Evolutionary conservation across 768 basidiomycete genomes (phyloP).

Genomic region (Boletus reticulatus): DNA sequence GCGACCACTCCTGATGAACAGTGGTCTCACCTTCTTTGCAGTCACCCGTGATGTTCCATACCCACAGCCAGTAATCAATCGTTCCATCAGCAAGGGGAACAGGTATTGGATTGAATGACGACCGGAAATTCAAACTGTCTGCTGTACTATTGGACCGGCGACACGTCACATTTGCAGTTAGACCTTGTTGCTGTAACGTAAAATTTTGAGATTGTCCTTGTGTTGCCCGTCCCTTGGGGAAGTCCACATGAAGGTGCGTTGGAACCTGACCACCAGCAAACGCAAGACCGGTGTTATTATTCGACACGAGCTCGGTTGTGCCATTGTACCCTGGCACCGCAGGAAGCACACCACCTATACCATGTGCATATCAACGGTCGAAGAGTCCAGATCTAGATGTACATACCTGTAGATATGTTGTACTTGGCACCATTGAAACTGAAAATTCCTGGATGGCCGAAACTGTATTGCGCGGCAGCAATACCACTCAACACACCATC

Average conservation of each 20-base stretch:
- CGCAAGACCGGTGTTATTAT: not conserved
- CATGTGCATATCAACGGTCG: not conserved
- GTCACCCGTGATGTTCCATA: not conserved
- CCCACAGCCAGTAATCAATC: slow-evolving; percentile 3
- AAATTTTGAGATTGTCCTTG: not conserved
- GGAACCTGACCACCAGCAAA: slow-evolving; percentile 4
- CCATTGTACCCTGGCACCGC: not conserved
- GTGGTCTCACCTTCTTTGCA: not conserved
- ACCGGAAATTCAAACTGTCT: not conserved
- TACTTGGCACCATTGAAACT: slow-evolving; percentile 20
- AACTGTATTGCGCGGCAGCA: slow-evolving; percentile 7
- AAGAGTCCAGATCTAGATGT: not conserved
- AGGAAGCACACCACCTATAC: slow-evolving; percentile 9
- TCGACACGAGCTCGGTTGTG: not conserved
- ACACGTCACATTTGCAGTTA: slow-evolving; percentile 15
- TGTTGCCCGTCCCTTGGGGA: not conserved
- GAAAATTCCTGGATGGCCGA: slow-evolving; percentile 6
- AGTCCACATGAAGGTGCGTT: not conserved
- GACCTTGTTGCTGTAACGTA: slow-evolving; percentile 14
- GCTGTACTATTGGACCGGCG: not conserved
- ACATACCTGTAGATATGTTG: slow-evolving; percentile 13
- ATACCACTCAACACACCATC: slow-evolving; percentile 15
- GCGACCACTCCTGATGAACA: too few species aligned
- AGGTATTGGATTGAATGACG: not conserved
- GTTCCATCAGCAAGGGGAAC: not conserved